Percentiles rank a stretch among this genome's conserved stretches.
Evolutionary conservation across 495 filamentous ascomycete species (phyloP).

Genomic region (Hamigera avellanea): DNA sequence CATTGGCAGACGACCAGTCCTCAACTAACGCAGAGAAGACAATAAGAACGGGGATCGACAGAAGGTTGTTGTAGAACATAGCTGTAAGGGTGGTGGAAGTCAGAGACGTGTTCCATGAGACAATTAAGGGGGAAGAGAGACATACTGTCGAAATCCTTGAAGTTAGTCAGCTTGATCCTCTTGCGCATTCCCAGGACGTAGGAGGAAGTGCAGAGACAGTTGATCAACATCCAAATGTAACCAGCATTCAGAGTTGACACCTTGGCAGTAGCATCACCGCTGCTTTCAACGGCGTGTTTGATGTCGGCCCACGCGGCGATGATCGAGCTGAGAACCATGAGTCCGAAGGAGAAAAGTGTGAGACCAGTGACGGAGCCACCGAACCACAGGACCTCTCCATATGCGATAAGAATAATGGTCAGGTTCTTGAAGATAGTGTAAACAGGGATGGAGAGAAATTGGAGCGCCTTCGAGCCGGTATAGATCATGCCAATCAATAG

Average conservation of each 20-base stretch:
- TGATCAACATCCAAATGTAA: slow-evolving; percentile 96
- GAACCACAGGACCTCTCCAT: slow-evolving; percentile 98
- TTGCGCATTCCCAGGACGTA: slow-evolving; percentile 94
- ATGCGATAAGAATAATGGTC: slow-evolving; percentile 97
- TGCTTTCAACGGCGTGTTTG: slow-evolving; percentile 62
- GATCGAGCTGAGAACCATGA: slow-evolving; percentile 94
- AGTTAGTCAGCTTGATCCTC: slow-evolving; percentile 98
- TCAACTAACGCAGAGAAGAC: slow-evolving; percentile 73
- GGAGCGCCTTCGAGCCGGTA: slow-evolving; percentile 90
- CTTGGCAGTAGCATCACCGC: slow-evolving; percentile 52
- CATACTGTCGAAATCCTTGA: slow-evolving; percentile 99
- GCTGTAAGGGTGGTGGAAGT: slow-evolving; percentile 35
- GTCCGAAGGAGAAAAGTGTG: slow-evolving; percentile 87
- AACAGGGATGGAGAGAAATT: slow-evolving; percentile 93
- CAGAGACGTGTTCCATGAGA: too few species aligned
- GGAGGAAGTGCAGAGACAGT: slow-evolving; percentile 88
- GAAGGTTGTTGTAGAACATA: slow-evolving; percentile 99
- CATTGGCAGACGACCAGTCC: slow-evolving; percentile 82
- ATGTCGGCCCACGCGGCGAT: slow-evolving; percentile 98
- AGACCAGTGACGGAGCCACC: slow-evolving; percentile 83
- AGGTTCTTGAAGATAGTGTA: slow-evolving; percentile 99
- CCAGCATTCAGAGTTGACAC: slow-evolving; percentile 89
- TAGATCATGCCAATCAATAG: slow-evolving; percentile 99
- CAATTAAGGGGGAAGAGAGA: slow-evolving; percentile 6
- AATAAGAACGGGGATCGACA: slow-evolving; percentile 88